Conservation (phyloP, 1,139 yeast species). For the Pichia cactophila region DNA sequence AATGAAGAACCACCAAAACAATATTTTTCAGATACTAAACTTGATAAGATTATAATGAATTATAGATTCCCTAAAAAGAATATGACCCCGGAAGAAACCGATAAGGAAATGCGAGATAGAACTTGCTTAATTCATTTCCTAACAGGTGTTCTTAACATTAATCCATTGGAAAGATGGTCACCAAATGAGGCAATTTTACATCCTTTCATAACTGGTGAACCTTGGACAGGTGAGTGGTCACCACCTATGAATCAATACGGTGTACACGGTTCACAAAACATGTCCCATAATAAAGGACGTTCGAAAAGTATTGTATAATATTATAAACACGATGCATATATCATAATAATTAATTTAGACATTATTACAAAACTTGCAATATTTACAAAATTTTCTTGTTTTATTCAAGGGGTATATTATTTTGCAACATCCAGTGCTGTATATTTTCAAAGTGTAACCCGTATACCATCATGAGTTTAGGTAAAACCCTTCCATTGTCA, state of each 20-base stretch:
- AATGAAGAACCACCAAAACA: slow-evolving; percentile 77
- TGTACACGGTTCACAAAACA: background rate
- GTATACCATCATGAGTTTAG: background rate
- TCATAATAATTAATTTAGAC: background rate
- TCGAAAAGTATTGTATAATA: slow-evolving; percentile 16
- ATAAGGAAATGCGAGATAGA: slow-evolving; percentile 67
- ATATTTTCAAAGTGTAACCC: background rate
- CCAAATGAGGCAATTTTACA: slow-evolving; percentile 93
- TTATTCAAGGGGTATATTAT: too few species aligned
- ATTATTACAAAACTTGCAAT: too few species aligned
- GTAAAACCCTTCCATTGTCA: background rate
- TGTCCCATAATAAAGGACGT: slow-evolving; percentile 5
- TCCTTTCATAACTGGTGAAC: slow-evolving; percentile 66
- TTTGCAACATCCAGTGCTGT: background rate
- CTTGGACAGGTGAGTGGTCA: slow-evolving; percentile 38
- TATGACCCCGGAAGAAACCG: slow-evolving; percentile 51
- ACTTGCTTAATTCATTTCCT: slow-evolving; percentile 70
- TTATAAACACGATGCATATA: background rate
- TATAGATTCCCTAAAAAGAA: slow-evolving; percentile 67
- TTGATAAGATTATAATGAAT: slow-evolving; percentile 69
- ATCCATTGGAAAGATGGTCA: slow-evolving; percentile 92
- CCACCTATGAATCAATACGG: slow-evolving; percentile 35
- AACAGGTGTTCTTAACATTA: slow-evolving; percentile 66
- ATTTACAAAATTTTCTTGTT: too few species aligned
- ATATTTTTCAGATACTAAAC: slow-evolving; percentile 67